A percentile compares a stretch with the other conserved stretches of the same genome.
Evolutionary conservation across 176 grass and related monocot genomes (phyloP).

Genomic region (Poa annua): DNA sequence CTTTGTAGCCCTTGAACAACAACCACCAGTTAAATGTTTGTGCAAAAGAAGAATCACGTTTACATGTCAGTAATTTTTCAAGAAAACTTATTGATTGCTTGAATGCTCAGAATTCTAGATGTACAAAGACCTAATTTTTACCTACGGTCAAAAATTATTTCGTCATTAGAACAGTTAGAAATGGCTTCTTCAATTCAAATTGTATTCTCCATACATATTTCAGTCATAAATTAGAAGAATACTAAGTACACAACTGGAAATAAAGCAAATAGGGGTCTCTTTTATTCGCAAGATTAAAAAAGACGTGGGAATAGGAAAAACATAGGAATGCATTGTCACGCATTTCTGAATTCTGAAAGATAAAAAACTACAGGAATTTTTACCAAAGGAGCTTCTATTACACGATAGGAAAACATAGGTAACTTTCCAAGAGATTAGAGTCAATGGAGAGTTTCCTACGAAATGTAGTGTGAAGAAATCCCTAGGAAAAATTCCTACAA

Average conservation of each 20-base stretch:
- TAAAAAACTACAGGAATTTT: background rate
- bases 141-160: constrained; percentile 19
- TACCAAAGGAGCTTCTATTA: background rate
- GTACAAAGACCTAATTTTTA: constrained; percentile 16
- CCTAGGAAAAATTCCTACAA: background rate
- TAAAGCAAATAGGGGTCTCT: background rate
- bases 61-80: constrained; percentile 5
- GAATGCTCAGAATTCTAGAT: background rate
- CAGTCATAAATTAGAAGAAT: constrained; percentile 21
- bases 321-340: constrained; percentile 8
- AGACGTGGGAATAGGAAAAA: background rate
- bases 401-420: background rate
- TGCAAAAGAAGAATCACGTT: constrained; percentile 40
- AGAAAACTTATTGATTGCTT: background rate
- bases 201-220: background rate
- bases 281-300: background rate
- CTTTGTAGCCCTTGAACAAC: constrained; percentile 68
- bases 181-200: background rate
- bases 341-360: background rate
- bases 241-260: constrained; percentile 24
- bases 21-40: constrained; percentile 42
- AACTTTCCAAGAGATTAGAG: constrained; percentile 19
- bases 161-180: constrained; percentile 1
- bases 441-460: background rate
- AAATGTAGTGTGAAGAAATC: background rate